Evolutionary conservation across 2,329 filamentous ascomycete species (phyloP).

Genomic region (Pochonia chlamydosporia): DNA sequence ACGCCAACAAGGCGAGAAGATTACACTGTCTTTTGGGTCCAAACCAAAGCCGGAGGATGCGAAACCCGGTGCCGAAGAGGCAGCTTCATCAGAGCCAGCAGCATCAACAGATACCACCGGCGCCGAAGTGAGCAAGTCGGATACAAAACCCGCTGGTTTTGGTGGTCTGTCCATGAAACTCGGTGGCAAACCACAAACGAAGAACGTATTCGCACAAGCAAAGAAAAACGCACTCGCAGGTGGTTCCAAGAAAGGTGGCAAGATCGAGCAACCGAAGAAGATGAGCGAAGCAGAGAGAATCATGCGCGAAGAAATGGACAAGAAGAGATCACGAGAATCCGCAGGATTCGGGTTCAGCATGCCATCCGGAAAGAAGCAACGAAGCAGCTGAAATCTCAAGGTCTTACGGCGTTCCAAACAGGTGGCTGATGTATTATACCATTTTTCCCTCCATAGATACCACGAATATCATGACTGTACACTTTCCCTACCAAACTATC

Average conservation of each 20-base stretch:
- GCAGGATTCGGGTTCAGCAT: conserved; percentile 42
- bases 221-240: conserved; percentile 63
- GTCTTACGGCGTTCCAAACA: background rate
- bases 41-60: conserved; percentile 24
- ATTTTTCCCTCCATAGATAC: background rate
- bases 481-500: background rate
- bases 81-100: conserved; percentile 15
- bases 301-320: conserved; percentile 79
- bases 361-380: conserved; percentile 47
- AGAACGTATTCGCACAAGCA: conserved; percentile 67
- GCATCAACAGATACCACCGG: conserved; percentile 10
- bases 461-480: conserved; percentile 3
- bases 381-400: conserved; percentile 20
- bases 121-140: conserved; percentile 12
- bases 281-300: conserved; percentile 86
- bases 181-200: conserved; percentile 56
- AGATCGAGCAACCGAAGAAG: conserved; percentile 63
- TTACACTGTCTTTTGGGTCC: conserved; percentile 62
- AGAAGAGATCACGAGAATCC: conserved; percentile 53
- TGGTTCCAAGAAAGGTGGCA: conserved; percentile 55
- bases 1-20: conserved; percentile 67
- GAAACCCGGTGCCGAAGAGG: conserved; percentile 10
- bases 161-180: conserved; percentile 59
- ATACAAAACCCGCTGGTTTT: conserved; percentile 26
- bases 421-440: background rate